Percentiles rank a stretch among this genome's conserved stretches.
These are phyloP conservation scores for Trypanosoma rangeli DNA, from an alignment of 208 protist genomes.

Conservation along the genomic window DNA sequence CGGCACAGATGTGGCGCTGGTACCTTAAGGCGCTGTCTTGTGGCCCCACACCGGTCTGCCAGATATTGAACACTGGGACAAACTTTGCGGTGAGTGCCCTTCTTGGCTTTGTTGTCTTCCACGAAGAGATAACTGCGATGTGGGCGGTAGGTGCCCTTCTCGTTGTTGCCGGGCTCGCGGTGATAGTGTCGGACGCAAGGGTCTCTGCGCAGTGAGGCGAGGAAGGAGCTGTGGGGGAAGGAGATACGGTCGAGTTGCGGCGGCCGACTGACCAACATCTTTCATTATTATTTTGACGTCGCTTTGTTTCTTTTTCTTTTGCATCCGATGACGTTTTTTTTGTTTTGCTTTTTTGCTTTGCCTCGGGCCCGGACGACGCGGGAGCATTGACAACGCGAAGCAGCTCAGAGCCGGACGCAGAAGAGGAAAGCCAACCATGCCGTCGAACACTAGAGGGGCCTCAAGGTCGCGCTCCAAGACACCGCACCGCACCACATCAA, in stretches of 20 bases:
- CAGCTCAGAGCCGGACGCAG: background rate
- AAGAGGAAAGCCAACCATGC: background rate
- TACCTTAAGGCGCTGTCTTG: constrained; percentile 79
- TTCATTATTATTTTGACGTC: too few relatives aligned
- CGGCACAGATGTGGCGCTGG: constrained; percentile 86
- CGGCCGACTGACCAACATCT: background rate
- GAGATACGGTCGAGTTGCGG: background rate
- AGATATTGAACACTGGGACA: constrained; percentile 81
- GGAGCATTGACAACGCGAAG: background rate
- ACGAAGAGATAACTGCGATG: constrained; percentile 60
- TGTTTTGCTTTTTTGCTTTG: background rate
- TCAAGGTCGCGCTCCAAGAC: constrained; percentile 19
- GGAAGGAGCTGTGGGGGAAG: background rate
- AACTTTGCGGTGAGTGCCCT: constrained; percentile 84
- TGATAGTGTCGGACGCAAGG: constrained; percentile 69
- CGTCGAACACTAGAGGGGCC: background rate
- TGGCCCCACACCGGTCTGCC: constrained; percentile 80
- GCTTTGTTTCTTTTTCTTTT: background rate
- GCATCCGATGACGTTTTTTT: background rate
- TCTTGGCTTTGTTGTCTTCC: constrained; percentile 70
- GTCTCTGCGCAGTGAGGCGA: background rate
- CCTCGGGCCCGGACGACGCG: background rate
- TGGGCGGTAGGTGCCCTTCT: constrained; percentile 67
- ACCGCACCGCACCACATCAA: constrained; percentile 1
- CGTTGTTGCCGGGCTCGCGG: constrained; percentile 57